phyloP scores from a whole-genome alignment of 2,329 filamentous ascomycete genomes.

The Diaporthe vaccinii region DNA sequence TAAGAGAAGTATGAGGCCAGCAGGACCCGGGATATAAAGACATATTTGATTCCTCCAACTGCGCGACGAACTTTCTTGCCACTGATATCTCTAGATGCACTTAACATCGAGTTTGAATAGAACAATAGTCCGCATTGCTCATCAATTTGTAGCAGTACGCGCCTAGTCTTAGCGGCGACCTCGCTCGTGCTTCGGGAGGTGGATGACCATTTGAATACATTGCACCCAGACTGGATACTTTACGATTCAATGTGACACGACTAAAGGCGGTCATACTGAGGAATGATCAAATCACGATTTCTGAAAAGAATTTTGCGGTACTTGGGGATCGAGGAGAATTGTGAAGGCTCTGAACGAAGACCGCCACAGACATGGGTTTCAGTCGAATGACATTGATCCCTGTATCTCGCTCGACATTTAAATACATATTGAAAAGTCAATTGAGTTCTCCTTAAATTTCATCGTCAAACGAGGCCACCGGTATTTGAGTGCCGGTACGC shows the following conservation, averaged over 20 bases:
- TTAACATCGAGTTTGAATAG: slow-evolving; percentile 49
- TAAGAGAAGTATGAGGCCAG: slow-evolving; percentile 41
- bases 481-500: not conserved
- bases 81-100: slow-evolving; percentile 52
- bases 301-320: slow-evolving; percentile 47
- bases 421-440: too few species aligned
- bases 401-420: too few species aligned
- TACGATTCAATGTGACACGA: slow-evolving; percentile 53
- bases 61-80: slow-evolving; percentile 49
- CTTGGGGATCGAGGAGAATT: slow-evolving; percentile 48
- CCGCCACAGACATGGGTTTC: slow-evolving; percentile 48
- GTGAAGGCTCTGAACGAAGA: slow-evolving; percentile 48
- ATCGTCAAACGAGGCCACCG: too few species aligned
- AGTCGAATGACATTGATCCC: too few species aligned
- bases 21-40: slow-evolving; percentile 45
- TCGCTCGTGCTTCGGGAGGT: slow-evolving; percentile 45
- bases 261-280: slow-evolving; percentile 42
- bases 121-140: slow-evolving; percentile 39
- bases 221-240: slow-evolving; percentile 47
- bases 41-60: slow-evolving; percentile 46
- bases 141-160: slow-evolving; percentile 43
- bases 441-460: too few species aligned
- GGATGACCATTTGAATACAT: slow-evolving; percentile 51
- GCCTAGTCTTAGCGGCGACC: slow-evolving; percentile 43
- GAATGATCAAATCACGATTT: slow-evolving; percentile 36